These are phyloP conservation scores for Schoenoplectus tabernaemontani DNA, from an alignment of 202 grass and related monocot species.

Conservation along the genomic window DNA sequence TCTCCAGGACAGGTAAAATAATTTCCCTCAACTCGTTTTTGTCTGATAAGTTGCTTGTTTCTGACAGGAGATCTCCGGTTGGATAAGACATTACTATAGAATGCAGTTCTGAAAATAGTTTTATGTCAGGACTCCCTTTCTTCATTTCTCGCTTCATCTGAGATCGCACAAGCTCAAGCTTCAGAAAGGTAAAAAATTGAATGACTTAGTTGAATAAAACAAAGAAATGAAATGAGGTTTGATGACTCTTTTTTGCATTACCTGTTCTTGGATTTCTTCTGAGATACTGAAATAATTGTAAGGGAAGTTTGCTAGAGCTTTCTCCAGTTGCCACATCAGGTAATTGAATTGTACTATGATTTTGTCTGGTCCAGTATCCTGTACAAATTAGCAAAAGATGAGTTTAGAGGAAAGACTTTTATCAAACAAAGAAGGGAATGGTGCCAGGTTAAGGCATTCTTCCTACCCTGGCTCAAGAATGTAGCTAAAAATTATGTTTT, in stretches of 20 bases:
- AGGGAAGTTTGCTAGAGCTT: constrained; percentile 50
- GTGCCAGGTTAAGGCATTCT: background rate
- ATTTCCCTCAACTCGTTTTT: constrained; percentile 46
- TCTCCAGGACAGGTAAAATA: constrained; percentile 51
- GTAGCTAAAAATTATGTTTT: background rate
- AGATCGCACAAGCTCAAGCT: constrained; percentile 82
- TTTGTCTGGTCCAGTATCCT: constrained; percentile 49
- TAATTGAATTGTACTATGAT: constrained; percentile 62
- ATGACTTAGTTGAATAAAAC: constrained; percentile 3
- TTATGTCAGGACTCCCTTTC: constrained; percentile 49
- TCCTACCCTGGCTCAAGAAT: background rate
- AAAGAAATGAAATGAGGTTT: background rate
- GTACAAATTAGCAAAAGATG: constrained; percentile 19
- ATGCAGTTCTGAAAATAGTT: constrained; percentile 71
- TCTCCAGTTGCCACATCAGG: constrained; percentile 73
- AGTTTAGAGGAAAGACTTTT: constrained; percentile 1
- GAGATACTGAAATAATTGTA: constrained; percentile 73
- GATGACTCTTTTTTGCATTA: constrained; percentile 28
- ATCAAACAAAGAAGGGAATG: background rate
- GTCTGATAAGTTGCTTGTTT: constrained; percentile 24
- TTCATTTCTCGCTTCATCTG: constrained; percentile 89
- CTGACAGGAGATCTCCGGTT: constrained; percentile 23
- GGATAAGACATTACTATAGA: constrained; percentile 31
- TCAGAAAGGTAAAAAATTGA: constrained; percentile 24
- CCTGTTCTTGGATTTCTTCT: constrained; percentile 99